Percentiles rank a stretch among this genome's conserved stretches.
phyloP scores from a whole-genome alignment of 257 asterid species.

The Scutellaria barbata region DNA sequence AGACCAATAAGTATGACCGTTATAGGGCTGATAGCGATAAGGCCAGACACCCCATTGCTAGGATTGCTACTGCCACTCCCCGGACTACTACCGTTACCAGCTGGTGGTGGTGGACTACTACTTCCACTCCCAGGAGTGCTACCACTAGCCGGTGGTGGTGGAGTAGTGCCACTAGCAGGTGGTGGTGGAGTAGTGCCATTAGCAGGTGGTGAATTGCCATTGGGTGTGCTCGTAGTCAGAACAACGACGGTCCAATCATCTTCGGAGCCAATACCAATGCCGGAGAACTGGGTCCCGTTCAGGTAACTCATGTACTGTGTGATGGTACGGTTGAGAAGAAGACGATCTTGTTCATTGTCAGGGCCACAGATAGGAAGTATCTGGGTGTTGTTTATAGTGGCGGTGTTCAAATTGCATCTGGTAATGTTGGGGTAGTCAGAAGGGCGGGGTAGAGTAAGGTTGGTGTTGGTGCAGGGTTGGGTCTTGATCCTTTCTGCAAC shows the following conservation, averaged over 20 bases:
- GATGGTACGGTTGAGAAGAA: constrained; percentile 56
- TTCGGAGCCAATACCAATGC: constrained; percentile 65
- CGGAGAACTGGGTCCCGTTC: constrained; percentile 56
- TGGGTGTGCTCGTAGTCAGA: constrained; percentile 62
- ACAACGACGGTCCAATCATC: constrained; percentile 70
- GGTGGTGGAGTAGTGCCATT: background rate
- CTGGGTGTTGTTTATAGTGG: constrained; percentile 64
- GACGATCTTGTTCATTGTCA: constrained; percentile 47
- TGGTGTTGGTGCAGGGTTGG: constrained; percentile 70
- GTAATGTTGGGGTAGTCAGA: constrained; percentile 50
- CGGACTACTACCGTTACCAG: background rate
- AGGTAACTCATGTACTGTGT: constrained; percentile 56
- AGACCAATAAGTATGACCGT: constrained; percentile 37
- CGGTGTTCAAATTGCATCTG: constrained; percentile 61
- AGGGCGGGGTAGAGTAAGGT: constrained; percentile 61
- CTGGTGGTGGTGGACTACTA: background rate
- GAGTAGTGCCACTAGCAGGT: background rate
- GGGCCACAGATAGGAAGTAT: constrained; percentile 79
- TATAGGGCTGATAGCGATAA: constrained; percentile 35
- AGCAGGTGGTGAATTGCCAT: constrained; percentile 44
- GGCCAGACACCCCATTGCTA: constrained; percentile 38
- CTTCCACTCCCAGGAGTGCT: background rate
- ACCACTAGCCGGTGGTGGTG: background rate
- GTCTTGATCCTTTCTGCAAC: constrained; percentile 56
- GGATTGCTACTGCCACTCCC: constrained; percentile 30